Conservation (phyloP, 331 rosid genomes). For the Malus hybrid region DNA sequence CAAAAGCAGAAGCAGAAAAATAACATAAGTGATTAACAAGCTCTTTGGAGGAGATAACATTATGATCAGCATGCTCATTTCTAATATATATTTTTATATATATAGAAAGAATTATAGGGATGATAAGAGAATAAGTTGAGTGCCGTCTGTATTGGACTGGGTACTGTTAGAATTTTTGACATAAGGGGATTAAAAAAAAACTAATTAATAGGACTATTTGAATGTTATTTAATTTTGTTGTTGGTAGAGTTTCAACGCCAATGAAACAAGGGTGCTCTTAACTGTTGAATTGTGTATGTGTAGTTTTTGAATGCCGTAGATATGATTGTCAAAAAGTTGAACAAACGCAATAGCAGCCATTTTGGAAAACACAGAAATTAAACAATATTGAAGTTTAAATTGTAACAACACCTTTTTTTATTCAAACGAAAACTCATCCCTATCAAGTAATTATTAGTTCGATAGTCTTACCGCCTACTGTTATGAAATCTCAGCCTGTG, state of each 20-base stretch:
- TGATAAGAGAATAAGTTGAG: background rate
- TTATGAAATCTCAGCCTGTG: too few species aligned
- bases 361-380: conserved; percentile 3
- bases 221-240: background rate
- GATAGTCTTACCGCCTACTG: too few species aligned
- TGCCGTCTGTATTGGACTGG: conserved; percentile 9
- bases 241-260: conserved; percentile 18
- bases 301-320: background rate
- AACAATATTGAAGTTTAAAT: background rate
- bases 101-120: background rate
- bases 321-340: conserved; percentile 9
- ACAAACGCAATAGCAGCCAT: conserved; percentile 23
- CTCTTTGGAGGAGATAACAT: background rate
- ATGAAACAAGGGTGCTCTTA: background rate
- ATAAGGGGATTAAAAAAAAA: background rate
- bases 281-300: conserved; percentile 1
- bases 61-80: background rate
- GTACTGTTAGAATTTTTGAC: background rate
- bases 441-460: too few species aligned
- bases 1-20: conserved; percentile 18
- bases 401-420: background rate
- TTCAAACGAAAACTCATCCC: background rate
- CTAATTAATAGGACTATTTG: background rate
- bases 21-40: background rate
- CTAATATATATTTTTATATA: background rate